A percentile compares a stretch with the other conserved stretches of the same genome.
Evolutionary conservation across 2,329 filamentous ascomycete genomes (phyloP).

Genomic region (Ophiognomonia clavigignenti-juglandacearum): DNA sequence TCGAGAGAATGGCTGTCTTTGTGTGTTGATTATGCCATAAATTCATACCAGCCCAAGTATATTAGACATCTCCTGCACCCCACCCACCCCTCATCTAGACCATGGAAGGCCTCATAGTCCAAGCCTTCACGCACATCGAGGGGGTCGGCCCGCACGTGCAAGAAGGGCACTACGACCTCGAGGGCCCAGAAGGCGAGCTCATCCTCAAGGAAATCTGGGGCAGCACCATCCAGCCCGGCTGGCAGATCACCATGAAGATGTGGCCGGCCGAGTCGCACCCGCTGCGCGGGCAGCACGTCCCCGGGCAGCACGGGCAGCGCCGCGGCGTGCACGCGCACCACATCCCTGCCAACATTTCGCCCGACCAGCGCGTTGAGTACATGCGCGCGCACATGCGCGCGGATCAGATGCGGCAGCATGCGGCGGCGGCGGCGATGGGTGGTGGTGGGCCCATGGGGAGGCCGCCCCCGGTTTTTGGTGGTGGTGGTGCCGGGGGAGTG

Average conservation of each 20-base stretch:
- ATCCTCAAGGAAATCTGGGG: conserved; percentile 81
- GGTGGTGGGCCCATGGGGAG: neutral
- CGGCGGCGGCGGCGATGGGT: neutral
- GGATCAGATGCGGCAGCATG: neutral
- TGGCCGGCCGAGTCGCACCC: conserved; percentile 49
- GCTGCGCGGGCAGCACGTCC: conserved; percentile 14
- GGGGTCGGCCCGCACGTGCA: conserved; percentile 71
- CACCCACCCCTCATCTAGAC: too few species aligned
- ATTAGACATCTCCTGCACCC: too few species aligned
- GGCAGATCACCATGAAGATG: conserved; percentile 56
- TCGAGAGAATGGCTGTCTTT: too few species aligned
- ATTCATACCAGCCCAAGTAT: too few species aligned
- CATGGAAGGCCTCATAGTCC: conserved; percentile 82
- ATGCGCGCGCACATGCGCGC: neutral
- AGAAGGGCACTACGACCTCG: conserved; percentile 74
- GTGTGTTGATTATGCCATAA: too few species aligned
- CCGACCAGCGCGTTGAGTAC: too few species aligned
- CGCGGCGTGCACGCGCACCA: neutral
- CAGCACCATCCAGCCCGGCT: conserved; percentile 73
- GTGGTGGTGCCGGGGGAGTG: neutral
- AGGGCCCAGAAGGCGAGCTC: conserved; percentile 75
- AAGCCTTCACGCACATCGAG: conserved; percentile 77
- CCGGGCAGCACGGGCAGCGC: neutral
- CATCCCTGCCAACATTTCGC: neutral
- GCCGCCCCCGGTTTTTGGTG: neutral